These are phyloP conservation scores for Russula dissimulans DNA, from an alignment of 768 basidiomycete genomes.

Conservation along the genomic window DNA sequence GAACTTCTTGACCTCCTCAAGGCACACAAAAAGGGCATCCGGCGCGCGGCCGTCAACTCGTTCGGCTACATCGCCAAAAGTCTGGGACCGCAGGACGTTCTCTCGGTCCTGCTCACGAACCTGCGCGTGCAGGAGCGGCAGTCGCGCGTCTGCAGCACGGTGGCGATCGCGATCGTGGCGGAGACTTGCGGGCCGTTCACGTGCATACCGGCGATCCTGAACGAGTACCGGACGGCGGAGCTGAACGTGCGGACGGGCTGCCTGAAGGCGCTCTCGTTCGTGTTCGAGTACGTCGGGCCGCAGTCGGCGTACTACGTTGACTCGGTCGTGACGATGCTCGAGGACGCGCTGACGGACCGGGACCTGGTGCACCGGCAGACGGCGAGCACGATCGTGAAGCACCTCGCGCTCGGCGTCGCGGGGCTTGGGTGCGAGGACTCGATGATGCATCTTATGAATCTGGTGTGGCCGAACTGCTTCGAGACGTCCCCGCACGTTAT, in stretches of 20 bases:
- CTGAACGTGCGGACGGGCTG: constrained; percentile 98
- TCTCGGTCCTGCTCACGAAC: constrained; percentile 92
- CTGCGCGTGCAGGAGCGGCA: constrained; percentile 98
- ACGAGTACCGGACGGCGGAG: constrained; percentile 97
- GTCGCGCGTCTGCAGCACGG: constrained; percentile 95
- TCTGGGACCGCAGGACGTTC: constrained; percentile 96
- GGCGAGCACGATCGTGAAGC: constrained; percentile 96
- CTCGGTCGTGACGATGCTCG: constrained; percentile 95
- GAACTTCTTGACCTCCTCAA: constrained; percentile 94
- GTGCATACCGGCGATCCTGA: constrained; percentile 96
- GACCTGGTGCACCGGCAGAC: constrained; percentile 98
- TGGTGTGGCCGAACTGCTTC: constrained; percentile 99
- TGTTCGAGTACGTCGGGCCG: constrained; percentile 97
- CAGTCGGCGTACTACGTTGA: constrained; percentile 96
- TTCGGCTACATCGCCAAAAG: constrained; percentile 99
- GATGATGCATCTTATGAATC: constrained; percentile 94
- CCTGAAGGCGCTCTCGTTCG: constrained; percentile 95
- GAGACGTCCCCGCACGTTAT: constrained; percentile 98
- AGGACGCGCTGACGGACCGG: constrained; percentile 96
- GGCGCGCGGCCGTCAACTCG: constrained; percentile 97
- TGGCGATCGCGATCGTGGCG: constrained; percentile 93
- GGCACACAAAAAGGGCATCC: constrained; percentile 98
- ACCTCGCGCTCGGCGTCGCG: constrained; percentile 91
- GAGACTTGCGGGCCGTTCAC: constrained; percentile 97
- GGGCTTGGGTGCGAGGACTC: constrained; percentile 98